Evolutionary conservation across 108 stramenopile genomes (phyloP), one percentile per base, ranked within the genome.

Genomic region (Cyclotella choctawhatcheeana): DNA sequence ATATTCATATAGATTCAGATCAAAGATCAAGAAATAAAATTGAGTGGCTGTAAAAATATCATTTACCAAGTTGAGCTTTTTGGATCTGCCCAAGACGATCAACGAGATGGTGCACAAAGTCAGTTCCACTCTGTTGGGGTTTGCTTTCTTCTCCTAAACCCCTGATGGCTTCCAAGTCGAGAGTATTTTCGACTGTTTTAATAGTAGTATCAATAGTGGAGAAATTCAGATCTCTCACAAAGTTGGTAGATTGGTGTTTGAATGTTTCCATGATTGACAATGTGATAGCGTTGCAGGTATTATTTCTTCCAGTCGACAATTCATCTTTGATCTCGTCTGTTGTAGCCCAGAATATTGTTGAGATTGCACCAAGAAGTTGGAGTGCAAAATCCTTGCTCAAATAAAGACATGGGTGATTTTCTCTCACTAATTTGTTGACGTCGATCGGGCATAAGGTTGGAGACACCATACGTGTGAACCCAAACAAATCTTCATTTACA

Each of bases 261-360:
- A 53, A 32, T 70, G 63, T 30, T 56, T 82, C 55, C 47, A 66
- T 17, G 40, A 27, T 21, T 82, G 73, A 37, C 8, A 25, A 47
- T 30, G 34, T 47, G 34, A 64, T 29, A 17, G 54, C 61, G 47
- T 80, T 45, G 21, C 65, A 50, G 3, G 78, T 73, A 24, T 59
- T 69, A 27, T 26, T 33, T 30, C 69, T 31, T 54, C 37, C 72
- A 4, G 74, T 7, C 30, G 50, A 44, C 5, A 69, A 64, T 47
- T 26, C 16, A 31, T 47, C 79, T 45, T 54, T 62, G 24, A 67
- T 60, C 52, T 98, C 91, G 55, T 92, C 86, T 0, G 93, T 90
- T 44, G 84, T 65, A 6, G 89, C 86, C 82, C 86, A 92, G 31
- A 97, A 87, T 20, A 89, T 47, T 58, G 91, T 97, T 22, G 84